phyloP scores from a whole-genome alignment of 306 rosid genomes.

The Hylodesmum podocarpum region DNA sequence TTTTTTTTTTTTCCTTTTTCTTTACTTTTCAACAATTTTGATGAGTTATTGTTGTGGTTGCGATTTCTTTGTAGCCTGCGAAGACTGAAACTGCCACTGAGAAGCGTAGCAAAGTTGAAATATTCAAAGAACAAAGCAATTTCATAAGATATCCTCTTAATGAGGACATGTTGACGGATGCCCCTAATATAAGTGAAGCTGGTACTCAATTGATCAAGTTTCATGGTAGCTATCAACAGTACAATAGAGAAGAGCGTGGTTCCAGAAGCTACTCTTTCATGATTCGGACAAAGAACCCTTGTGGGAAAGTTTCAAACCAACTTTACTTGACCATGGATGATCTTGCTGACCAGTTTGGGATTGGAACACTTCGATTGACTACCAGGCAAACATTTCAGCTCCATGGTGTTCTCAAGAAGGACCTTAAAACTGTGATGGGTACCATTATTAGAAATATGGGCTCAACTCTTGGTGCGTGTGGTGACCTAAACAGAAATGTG shows the following conservation, averaged over 20 bases:
- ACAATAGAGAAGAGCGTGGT: constrained; percentile 90
- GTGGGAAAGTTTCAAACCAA: constrained; percentile 84
- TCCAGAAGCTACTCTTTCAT: constrained; percentile 80
- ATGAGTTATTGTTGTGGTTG: not conserved
- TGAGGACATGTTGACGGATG: constrained; percentile 84
- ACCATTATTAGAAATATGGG: constrained; percentile 82
- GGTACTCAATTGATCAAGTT: constrained; percentile 92
- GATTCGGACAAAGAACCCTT: constrained; percentile 97
- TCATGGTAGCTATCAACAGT: constrained; percentile 97
- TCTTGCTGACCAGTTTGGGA: constrained; percentile 98
- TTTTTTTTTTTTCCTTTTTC: too few relatives aligned
- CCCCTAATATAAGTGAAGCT: constrained; percentile 88
- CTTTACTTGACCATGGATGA: constrained; percentile 99
- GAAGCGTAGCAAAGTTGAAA: constrained; percentile 98
- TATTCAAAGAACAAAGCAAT: constrained; percentile 91
- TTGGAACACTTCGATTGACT: constrained; percentile 93
- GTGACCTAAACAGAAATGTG: constrained; percentile 93
- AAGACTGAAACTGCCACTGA: constrained; percentile 55
- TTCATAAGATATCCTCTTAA: constrained; percentile 89
- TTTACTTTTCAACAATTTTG: too few relatives aligned
- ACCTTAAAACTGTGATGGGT: constrained; percentile 86
- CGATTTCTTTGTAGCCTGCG: constrained; percentile 51
- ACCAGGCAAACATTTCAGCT: constrained; percentile 98
- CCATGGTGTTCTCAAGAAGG: constrained; percentile 91
- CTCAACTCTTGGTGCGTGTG: constrained; percentile 96